Evolutionary conservation across 2,329 filamentous ascomycete species (phyloP), one percentile per base, ranked within the genome.

Genomic region (Emmonsiellopsis sp.): DNA sequence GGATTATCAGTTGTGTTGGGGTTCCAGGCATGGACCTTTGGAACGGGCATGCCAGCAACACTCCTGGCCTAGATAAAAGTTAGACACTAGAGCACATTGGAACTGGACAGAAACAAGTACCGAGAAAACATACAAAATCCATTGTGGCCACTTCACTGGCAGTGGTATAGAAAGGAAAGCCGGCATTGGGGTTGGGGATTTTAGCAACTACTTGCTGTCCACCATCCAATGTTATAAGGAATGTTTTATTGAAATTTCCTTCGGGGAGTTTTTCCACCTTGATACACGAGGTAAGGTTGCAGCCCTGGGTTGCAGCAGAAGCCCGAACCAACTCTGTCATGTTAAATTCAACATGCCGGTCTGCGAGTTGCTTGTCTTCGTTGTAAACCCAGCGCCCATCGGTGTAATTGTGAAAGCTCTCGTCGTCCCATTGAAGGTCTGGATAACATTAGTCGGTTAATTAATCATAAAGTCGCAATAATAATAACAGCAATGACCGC

Each of bases 171-270:
- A 52, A 40, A 41, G 52, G 50, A 8, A 42, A 42, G 20, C 54
- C 54, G 16, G 55, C 58, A 46, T 59, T 59, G 13, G 54, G 58
- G 44, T 56, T 57, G 10, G 57, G 58, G 35, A 58, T 54, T 34
- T 54, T 58, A 30, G 55, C 56, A 43, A 58, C 30, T 3, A 57
- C 35, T 50, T 57, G 43, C 11, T 41, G 35, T 10, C 58, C 55
- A 35, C 52, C 32, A 13, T 58, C 45, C 55, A 57, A 55, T 13
- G 32, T 47, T 2, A 58, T 32, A 1, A 54, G 49, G 31, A 53
- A 57, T 2, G 46, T 53, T 46, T 55, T 55, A 37, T 57, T 58
- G 30, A 52, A 57, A 13, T 47, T 43, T 26, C 55, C 56, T 30
- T 57, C 56, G 10, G 42, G 45, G 0, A 56, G 38, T 31, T 57